Base-by-base conservation (phyloP, 257 asterid genomes). In the Schizonepeta tenuifolia region DNA sequence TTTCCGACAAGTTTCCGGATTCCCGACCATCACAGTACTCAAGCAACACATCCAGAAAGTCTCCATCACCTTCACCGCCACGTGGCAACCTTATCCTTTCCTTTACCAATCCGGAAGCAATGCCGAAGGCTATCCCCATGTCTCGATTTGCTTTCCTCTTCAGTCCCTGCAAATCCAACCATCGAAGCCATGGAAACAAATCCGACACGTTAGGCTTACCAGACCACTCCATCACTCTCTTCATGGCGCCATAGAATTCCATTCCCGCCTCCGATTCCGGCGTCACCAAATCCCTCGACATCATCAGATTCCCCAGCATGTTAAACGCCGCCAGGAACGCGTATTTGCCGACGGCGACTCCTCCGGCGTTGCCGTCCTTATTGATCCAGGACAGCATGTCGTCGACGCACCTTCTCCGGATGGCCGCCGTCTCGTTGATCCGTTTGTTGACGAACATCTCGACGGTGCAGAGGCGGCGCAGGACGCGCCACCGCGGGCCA, bases 11-110 rank as follows among this genome's bases (percentile, higher is more conserved):
- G 59, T 78, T 79, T 18, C 71, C 83, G 3, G 84, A 84, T 46
- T 82, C 87, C 56, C 62, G 83, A 5, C 79, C 74, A 41, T 38
- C 43, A 9, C 11, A 38, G 43, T 43, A 82, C 9, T 84, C 85
- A 50, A 86, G 68, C 80, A 88, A 6, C 51, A 83, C 89, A 15
- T 90, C 90, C 65, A 90, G 80, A 68, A 84, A 88, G 64, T 88
- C 92, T 1, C 58, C 71, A 9, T 59, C n/a, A 7, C 49, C 11
- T 17, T 63, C 33, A 3, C 20, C 11, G 50, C n/a, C 26, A 17
- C 64, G 64, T 65, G 64, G 14, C 69, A 47, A 20, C 71, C 63
- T 15, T 0, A 77, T 79, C 47, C 87, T 61, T 58, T 88, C 86
- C 78, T 75, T 76, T 6, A 84, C 88, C 15, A 82, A 75, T 6